phyloP scores from a whole-genome alignment of 371 early-diverging fungal species.

The Saksenaea vasiformis region DNA sequence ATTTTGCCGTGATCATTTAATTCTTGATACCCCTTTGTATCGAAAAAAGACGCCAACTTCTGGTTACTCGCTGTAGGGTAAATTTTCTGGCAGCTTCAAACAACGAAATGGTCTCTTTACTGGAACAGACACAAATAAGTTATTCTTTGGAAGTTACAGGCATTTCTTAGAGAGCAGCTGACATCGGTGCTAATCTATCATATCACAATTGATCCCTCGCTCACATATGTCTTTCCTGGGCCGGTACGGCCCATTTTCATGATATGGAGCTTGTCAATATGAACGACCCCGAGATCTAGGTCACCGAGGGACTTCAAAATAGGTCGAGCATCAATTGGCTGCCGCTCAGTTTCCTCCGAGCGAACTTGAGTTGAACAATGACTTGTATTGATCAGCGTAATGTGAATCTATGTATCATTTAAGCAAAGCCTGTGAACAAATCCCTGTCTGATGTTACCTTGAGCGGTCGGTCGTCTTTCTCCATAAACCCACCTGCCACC shows the following conservation, averaged over 20 bases:
- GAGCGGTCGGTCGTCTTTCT: constrained; percentile 32
- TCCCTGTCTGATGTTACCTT: constrained; percentile 22
- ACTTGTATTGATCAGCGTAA: constrained; percentile 29
- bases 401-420: constrained; percentile 17
- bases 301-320: constrained; percentile 28
- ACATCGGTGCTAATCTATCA: background rate
- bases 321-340: constrained; percentile 32
- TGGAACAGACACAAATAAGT: too few relatives aligned
- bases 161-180: too few relatives aligned
- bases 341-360: constrained; percentile 6
- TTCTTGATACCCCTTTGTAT: too few relatives aligned
- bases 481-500: constrained; percentile 25
- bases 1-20: too few relatives aligned
- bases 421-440: background rate
- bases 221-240: constrained; percentile 29
- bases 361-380: constrained; percentile 5
- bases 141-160: too few relatives aligned
- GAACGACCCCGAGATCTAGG: constrained; percentile 29
- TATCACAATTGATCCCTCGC: constrained; percentile 31
- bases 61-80: too few relatives aligned
- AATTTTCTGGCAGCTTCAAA: too few relatives aligned
- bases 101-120: too few relatives aligned
- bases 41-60: too few relatives aligned
- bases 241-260: constrained; percentile 39
- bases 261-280: constrained; percentile 32